Evolutionary conservation across 2,329 filamentous ascomycete species (phyloP), one percentile per base, ranked within the genome.

Genomic region (Pseudocercospora vitis): DNA sequence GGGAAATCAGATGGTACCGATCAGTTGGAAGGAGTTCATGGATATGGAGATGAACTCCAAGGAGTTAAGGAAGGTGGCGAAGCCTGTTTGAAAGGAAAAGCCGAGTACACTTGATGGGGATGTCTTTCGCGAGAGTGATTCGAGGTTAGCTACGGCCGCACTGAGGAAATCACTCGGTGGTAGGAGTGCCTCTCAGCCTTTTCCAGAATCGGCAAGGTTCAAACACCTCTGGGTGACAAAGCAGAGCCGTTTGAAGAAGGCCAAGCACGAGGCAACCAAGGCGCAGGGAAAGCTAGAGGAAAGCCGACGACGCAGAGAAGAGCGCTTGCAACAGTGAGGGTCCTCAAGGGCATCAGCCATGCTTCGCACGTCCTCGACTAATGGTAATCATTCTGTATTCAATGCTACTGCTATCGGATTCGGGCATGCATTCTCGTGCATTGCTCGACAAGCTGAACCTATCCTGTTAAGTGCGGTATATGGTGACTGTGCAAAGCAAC

Each of bases 11-110:
- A 95, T 97, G 91, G 87, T 88, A 65, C 92, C 94, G 1, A 82
- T 95, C 51, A 95, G 86, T 72, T 99, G 94, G 94, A 95, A 87
- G 76, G 92, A 97, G 74, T 95, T 95, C 75, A 82, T 83, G 67
- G 92, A 97, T 76, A 84, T 85, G 0, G 83, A 87, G 66, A 95
- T 87, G 5, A 91, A 90, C 2, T 68, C 78, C 40, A 84, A 79
- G 62, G 94, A 97, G 79, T 75, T 76, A 61, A 85, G 94, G 71
- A 99, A 99, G 78, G 94, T 96, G 55, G 94, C 94, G 16, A 94
- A 95, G 75, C 94, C 94, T 21, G 88, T 88, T 67, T 94, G 81
- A 88, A 28, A 32, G 35, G 7, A 14, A 48, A 16, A 16, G 16
- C 8, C 9, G 16, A 21, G n/a, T 18, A 33, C 18, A 35, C 28